These are phyloP conservation scores for Magnolia kwangsiensis DNA, from an alignment of 164 flowering plant species.

Conservation along the genomic window DNA sequence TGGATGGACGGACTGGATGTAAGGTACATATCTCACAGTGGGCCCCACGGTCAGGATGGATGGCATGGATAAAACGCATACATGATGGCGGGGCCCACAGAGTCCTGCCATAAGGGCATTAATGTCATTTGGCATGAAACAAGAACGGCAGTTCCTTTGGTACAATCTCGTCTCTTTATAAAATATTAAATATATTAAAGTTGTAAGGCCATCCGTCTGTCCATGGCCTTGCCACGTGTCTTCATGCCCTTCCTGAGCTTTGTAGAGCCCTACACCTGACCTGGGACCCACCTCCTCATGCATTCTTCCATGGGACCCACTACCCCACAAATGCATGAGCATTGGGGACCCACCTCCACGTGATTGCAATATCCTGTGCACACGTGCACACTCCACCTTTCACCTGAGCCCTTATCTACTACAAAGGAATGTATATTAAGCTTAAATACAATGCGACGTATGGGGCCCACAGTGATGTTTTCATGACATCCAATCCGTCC, in stretches of 20 bases:
- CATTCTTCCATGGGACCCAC: background rate
- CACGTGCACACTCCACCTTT: too few relatives aligned
- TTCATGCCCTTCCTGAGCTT: background rate
- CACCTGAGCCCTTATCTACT: background rate
- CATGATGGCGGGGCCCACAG: too few relatives aligned
- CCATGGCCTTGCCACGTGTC: background rate
- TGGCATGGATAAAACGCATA: too few relatives aligned
- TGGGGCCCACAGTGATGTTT: background rate
- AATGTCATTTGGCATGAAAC: too few relatives aligned
- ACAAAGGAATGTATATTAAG: too few relatives aligned
- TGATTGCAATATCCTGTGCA: background rate
- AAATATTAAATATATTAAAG: background rate
- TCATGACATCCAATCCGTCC: background rate
- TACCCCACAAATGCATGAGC: background rate
- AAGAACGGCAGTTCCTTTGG: too few relatives aligned
- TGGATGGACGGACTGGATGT: too few relatives aligned
- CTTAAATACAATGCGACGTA: too few relatives aligned
- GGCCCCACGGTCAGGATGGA: too few relatives aligned
- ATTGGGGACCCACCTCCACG: background rate
- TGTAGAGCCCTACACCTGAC: background rate
- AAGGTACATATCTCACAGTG: too few relatives aligned
- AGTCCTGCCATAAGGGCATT: too few relatives aligned
- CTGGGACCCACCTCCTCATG: background rate
- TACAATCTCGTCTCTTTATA: too few relatives aligned
- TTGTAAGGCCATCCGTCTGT: background rate